phyloP scores from a whole-genome alignment of 108 stramenopile genomes.

The Nitzschia palea region DNA sequence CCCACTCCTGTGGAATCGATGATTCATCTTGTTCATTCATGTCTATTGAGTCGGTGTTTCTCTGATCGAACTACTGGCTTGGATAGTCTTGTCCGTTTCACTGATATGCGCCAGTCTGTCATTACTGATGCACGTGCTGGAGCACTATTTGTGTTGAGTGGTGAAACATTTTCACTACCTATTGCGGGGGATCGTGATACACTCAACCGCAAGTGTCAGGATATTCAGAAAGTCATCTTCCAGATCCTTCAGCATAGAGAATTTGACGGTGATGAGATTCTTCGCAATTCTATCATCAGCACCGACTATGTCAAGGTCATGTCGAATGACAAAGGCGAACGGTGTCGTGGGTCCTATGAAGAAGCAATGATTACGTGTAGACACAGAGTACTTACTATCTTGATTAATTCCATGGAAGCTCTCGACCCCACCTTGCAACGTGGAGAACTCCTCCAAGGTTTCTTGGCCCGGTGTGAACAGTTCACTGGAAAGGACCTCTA shows the following conservation, averaged over 20 bases:
- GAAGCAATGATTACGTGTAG: conserved; percentile 11
- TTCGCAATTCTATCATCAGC: neutral
- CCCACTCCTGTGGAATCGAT: neutral
- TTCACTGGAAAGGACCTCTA: conserved; percentile 14
- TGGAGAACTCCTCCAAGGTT: neutral
- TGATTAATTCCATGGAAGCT: conserved; percentile 24
- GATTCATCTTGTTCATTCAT: conserved; percentile 4
- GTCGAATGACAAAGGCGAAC: conserved; percentile 4
- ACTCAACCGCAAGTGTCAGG: neutral
- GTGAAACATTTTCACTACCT: neutral
- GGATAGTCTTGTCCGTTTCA: conserved; percentile 9
- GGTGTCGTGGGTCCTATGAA: conserved; percentile 2
- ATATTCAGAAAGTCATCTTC: conserved; percentile 16
- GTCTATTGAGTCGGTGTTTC: conserved; percentile 1
- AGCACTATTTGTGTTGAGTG: conserved; percentile 11
- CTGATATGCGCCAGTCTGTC: conserved; percentile 19
- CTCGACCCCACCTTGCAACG: neutral
- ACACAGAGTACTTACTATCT: conserved; percentile 6
- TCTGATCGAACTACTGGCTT: conserved; percentile 9
- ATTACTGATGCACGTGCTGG: neutral
- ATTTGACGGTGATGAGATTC: conserved; percentile 15
- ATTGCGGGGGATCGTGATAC: neutral
- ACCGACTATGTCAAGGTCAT: conserved; percentile 3
- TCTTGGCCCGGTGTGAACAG: conserved; percentile 1
- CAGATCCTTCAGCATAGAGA: conserved; percentile 12